Evolutionary conservation across 345 rosid genomes (phyloP), one percentile per base, ranked within the genome.

Genomic region (Bretschneidera sinensis): DNA sequence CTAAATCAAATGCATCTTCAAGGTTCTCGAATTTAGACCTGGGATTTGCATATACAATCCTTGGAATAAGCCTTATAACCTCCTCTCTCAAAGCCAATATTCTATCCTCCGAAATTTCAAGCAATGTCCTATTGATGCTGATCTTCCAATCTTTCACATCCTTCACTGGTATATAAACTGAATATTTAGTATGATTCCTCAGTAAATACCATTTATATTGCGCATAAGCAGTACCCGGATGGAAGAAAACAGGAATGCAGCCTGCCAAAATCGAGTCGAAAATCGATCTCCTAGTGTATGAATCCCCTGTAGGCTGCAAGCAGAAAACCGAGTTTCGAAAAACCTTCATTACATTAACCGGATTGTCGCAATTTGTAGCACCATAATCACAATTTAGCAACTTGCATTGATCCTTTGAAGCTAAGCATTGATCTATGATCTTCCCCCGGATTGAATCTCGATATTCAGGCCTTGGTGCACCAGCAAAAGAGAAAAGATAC

Each of bases 271-370:
- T 82, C 5, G 91, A 69, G 52, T 85, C 91, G 19, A 85, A 82
- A 35, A 79, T 70, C 1, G 87, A 85, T 45, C 85, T 59, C 47
- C 91, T 72, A 0, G 91, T 82, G 73, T 85, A 85, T 33, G 91
- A 85, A 71, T 85, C 91, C 1, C 91, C 91, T 2, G 71, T 68
- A 1, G 91, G 91, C 72, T 85, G 88, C 56, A 85, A 72, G 75
- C 91, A 85, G 53, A 82, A 85, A 61, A 82, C 81, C 0, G 91
- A 85, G 66, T 68, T 80, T 57, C 67, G 75, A 43, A 82, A 76
- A 0, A 80, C 79, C 22, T 65, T 71, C 84, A 85, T 80, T 9
- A 85, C 85, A 31, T 78, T 82, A n/a, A 74, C 82, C 1, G 88
- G 85, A 19, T 85, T 73, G 31, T 80, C 76, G 47, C 91, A 85